Base-by-base conservation (phyloP, 1,284 basidiomycete genomes). In the Chiua sp. region DNA sequence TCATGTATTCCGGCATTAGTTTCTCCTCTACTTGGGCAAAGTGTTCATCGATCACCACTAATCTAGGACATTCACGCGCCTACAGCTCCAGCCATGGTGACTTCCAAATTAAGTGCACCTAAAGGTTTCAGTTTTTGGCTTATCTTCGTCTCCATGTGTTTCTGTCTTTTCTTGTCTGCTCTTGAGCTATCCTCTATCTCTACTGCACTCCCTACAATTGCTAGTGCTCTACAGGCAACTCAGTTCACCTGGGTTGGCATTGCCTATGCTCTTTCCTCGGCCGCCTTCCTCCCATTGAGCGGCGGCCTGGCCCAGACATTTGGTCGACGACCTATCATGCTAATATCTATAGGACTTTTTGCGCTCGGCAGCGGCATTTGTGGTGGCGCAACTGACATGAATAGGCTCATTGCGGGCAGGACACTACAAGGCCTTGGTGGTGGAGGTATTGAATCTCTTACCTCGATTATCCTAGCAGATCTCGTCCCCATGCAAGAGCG, bases 331-430 rank as follows among this genome's bases (percentile, higher is more conserved):
- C 69, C 75, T 2, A 65, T 78, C 22, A 69, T 83, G 12, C 35
- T 72, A 15, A 53, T 81, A 5, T 79, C 84, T 57, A 47, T 82
- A 11, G 82, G 81, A 74, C 78, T 53, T 74, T 78, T 15, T 56
- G 57, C 58, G 18, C 56, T 67, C n/a, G 65, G 65, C 1, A 76
- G 77, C 15, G 75, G 72, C 0, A 54, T 82, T 4, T 79, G 76
- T 50, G 78, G 78, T 22, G 71, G 75, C 3, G 78, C 80, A 0
- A 68, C 69, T 35, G 73, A 53, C 44, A 78, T 80, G 73, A 72
- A 68, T 28, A 74, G 72, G 72, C 66, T 82, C 37, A 76, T 78
- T 48, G 72, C 69, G 12, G 77, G 74, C 10, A 67, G 80, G 20
- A 65, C 68, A n/a, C 52, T 80, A 12, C 76, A 79, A 56, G 78